Conservation (phyloP, 2,329 filamentous ascomycete species). For the Fusarium transvaalense region DNA sequence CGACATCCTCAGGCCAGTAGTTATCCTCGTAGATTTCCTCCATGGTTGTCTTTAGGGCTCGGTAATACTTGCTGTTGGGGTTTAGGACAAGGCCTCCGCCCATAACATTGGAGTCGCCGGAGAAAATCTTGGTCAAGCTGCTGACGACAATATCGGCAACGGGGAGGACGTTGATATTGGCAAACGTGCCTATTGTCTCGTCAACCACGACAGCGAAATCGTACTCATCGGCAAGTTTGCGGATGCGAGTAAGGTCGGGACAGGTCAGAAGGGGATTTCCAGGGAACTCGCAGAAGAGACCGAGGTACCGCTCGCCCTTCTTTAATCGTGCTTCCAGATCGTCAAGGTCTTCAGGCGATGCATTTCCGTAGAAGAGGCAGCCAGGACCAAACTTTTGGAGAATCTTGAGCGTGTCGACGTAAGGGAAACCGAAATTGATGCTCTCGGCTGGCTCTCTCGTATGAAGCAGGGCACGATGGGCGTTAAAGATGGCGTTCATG, state of each 20-base stretch:
- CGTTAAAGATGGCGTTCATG: slow-evolving; percentile 95
- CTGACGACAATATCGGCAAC: slow-evolving; percentile 93
- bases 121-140: slow-evolving; percentile 97
- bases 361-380: slow-evolving; percentile 87
- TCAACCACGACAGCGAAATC: slow-evolving; percentile 93
- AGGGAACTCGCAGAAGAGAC: slow-evolving; percentile 94
- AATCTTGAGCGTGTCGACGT: slow-evolving; percentile 96
- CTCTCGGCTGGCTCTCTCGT: slow-evolving; percentile 76
- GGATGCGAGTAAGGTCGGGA: slow-evolving; percentile 86
- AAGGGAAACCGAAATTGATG: slow-evolving; percentile 96
- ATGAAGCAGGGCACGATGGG: slow-evolving; percentile 79
- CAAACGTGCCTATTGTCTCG: slow-evolving; percentile 96
- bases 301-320: slow-evolving; percentile 80
- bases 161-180: slow-evolving; percentile 93
- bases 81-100: slow-evolving; percentile 80
- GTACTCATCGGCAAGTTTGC: slow-evolving; percentile 81
- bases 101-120: slow-evolving; percentile 98
- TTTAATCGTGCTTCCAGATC: slow-evolving; percentile 80
- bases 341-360: slow-evolving; percentile 81
- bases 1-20: slow-evolving; percentile 92
- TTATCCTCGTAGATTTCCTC: slow-evolving; percentile 82
- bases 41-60: slow-evolving; percentile 74
- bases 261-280: slow-evolving; percentile 90
- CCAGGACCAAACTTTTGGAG: slow-evolving; percentile 94
- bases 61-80: slow-evolving; percentile 77